Conservation (phyloP, 2,329 filamentous ascomycete genomes). For the Incumbomyces delicatus region DNA sequence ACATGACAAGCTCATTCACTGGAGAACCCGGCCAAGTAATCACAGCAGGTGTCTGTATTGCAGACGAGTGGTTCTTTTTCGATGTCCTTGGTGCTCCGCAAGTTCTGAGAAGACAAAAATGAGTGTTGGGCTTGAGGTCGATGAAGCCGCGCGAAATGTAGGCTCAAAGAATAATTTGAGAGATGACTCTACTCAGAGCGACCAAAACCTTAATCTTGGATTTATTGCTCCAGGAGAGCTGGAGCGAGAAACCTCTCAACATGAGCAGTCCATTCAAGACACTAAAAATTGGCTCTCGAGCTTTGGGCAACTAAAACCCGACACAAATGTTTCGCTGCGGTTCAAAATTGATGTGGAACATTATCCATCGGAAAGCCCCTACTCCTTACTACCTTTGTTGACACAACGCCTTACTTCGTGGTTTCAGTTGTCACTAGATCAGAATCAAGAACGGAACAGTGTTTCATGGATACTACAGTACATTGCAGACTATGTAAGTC, state of each 20-base stretch:
- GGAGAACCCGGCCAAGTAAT: background rate
- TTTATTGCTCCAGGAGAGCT: slow-evolving; percentile 1
- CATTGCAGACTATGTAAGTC: slow-evolving; percentile 13
- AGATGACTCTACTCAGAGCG: background rate
- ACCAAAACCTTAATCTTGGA: background rate
- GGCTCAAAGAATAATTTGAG: background rate
- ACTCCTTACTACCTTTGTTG: slow-evolving; percentile 13
- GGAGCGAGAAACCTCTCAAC: background rate
- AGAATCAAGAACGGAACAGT: slow-evolving; percentile 11
- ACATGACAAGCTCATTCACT: too few relatives aligned
- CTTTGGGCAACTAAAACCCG: slow-evolving; percentile 14
- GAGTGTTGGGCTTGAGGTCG: background rate
- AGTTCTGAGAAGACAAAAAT: background rate
- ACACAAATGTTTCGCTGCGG: slow-evolving; percentile 15
- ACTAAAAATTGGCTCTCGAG: slow-evolving; percentile 10
- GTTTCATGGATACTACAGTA: slow-evolving; percentile 18
- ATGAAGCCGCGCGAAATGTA: background rate
- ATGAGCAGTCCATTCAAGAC: background rate
- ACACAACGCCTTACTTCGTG: slow-evolving; percentile 13
- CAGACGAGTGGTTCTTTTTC: background rate
- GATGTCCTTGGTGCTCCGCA: background rate
- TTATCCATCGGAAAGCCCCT: slow-evolving; percentile 6
- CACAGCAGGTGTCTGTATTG: background rate
- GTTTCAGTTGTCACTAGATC: slow-evolving; percentile 11
- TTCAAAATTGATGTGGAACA: slow-evolving; percentile 10